Evolutionary conservation across 306 rosid species (phyloP).

Genomic region (Cyclanthera cordifolia): DNA sequence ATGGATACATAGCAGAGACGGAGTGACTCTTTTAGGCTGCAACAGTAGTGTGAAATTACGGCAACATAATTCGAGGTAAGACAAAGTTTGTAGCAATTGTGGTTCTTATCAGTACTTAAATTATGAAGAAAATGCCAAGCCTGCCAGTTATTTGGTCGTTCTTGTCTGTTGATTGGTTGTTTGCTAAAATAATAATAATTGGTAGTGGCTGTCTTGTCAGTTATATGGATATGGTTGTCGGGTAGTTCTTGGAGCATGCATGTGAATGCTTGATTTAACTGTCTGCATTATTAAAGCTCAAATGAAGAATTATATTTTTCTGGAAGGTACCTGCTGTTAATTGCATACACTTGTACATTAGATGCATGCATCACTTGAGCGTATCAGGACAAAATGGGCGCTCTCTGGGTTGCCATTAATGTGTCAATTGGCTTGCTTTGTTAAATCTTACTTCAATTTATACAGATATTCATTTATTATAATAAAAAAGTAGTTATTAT

Average conservation of each 20-base stretch:
- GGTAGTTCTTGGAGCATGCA: conserved; percentile 24
- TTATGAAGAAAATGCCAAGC: conserved; percentile 10
- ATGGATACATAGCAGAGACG: neutral
- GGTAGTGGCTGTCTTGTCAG: conserved; percentile 18
- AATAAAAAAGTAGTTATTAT: too few species aligned
- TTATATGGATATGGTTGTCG: conserved; percentile 33
- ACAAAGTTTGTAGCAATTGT: neutral
- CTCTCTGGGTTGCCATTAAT: neutral
- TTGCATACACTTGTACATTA: neutral
- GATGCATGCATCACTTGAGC: neutral
- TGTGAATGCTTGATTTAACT: conserved; percentile 27
- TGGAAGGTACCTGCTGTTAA: neutral
- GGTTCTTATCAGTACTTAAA: neutral
- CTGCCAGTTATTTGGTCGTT: conserved; percentile 12
- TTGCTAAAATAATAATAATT: conserved; percentile 1
- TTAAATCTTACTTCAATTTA: neutral
- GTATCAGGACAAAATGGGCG: neutral
- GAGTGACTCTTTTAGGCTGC: neutral
- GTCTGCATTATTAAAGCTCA: conserved; percentile 18
- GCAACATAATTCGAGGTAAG: neutral
- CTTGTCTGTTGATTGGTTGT: conserved; percentile 11
- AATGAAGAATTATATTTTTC: neutral
- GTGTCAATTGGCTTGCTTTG: too few species aligned
- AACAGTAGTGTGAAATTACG: neutral
- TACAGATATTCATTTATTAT: too few species aligned